Evolutionary conservation across 148 eudicot genomes (phyloP).

Genomic region (Bassia scoparia): DNA sequence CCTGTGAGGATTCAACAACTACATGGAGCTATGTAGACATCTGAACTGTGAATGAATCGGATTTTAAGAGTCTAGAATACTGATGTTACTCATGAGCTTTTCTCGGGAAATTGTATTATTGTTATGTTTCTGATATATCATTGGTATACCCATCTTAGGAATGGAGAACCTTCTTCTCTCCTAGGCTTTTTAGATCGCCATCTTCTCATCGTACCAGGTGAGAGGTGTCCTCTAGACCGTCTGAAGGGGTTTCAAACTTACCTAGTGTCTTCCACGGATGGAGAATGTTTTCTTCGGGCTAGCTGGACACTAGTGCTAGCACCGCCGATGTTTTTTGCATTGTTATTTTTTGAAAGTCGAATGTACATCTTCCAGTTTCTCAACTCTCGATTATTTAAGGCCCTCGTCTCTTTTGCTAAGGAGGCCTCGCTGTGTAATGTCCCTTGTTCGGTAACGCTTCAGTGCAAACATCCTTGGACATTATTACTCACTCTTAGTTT

Average conservation of each 20-base stretch:
- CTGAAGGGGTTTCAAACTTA: constrained; percentile 84
- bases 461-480: constrained; percentile 23
- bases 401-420: constrained; percentile 69
- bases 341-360: constrained; percentile 45
- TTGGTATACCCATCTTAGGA: constrained; percentile 41
- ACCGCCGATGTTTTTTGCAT: constrained; percentile 38
- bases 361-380: constrained; percentile 81
- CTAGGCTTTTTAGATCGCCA: constrained; percentile 80
- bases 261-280: constrained; percentile 77
- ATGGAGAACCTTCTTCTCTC: constrained; percentile 80
- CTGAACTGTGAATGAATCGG: no score
- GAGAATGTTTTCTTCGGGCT: constrained; percentile 59
- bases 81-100: no score
- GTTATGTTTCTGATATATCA: background rate
- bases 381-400: constrained; percentile 53
- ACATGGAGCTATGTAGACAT: no score
- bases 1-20: no score
- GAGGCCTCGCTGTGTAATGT: constrained; percentile 63
- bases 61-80: no score
- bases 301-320: constrained; percentile 1
- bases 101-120: no score
- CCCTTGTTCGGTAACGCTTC: constrained; percentile 38
- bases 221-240: constrained; percentile 82
- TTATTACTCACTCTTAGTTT: constrained; percentile 61
- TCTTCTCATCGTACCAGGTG: constrained; percentile 54